Percentiles rank a stretch among this genome's conserved stretches.
These are phyloP conservation scores for Metarhizium guizhouense DNA, from an alignment of 2,329 filamentous ascomycete genomes.

Conservation along the genomic window DNA sequence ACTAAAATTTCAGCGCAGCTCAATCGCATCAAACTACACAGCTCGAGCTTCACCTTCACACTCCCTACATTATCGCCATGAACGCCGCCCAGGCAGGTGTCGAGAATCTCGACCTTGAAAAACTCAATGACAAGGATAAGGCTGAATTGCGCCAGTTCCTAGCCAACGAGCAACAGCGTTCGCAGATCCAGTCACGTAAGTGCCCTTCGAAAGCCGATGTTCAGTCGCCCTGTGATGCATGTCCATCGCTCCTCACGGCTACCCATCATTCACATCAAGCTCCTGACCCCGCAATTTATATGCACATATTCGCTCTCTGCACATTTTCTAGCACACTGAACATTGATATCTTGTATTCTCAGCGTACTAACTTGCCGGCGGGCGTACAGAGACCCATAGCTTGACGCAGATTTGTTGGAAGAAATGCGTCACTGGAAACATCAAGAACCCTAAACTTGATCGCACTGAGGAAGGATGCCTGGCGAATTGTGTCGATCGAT, in stretches of 20 bases:
- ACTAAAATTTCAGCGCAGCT: not conserved
- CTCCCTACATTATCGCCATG: constrained; percentile 16
- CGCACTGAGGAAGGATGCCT: constrained; percentile 73
- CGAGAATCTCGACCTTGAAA: constrained; percentile 56
- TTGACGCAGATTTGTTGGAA: constrained; percentile 78
- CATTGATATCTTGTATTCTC: not conserved
- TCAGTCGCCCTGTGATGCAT: not conserved
- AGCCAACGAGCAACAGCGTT: constrained; percentile 75
- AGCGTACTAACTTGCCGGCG: not conserved
- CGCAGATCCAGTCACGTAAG: constrained; percentile 54
- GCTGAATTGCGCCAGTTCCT: constrained; percentile 82
- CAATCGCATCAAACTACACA: not conserved
- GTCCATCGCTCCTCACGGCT: not conserved
- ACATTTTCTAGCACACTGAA: not conserved
- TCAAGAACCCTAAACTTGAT: constrained; percentile 66
- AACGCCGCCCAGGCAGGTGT: constrained; percentile 28
- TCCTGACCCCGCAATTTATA: not conserved
- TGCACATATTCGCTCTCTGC: not conserved
- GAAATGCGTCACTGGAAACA: constrained; percentile 74
- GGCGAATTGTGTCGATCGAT: constrained; percentile 87
- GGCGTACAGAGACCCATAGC: constrained; percentile 38
- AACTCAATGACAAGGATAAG: constrained; percentile 75
- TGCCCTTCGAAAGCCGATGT: constrained; percentile 8
- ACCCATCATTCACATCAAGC: not conserved
- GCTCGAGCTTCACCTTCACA: not conserved